Percentiles rank a stretch among this genome's conserved stretches.
phyloP scores from a whole-genome alignment of 306 rosid genomes.

The Castanea sativa region DNA sequence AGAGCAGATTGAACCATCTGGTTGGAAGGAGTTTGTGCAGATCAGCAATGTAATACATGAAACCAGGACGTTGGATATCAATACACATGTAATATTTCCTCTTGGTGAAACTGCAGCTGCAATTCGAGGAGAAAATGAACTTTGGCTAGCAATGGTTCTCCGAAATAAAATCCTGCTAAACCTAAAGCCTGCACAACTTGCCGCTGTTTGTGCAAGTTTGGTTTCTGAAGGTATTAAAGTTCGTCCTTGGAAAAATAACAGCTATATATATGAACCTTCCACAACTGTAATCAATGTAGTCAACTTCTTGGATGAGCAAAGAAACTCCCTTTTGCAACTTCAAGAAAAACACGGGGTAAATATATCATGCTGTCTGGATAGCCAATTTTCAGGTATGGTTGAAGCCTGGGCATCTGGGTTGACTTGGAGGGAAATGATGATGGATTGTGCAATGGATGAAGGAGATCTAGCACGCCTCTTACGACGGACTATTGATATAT shows the following conservation, averaged over 20 bases:
- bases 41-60: constrained; percentile 93
- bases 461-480: constrained; percentile 96
- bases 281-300: constrained; percentile 49
- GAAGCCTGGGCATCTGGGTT: constrained; percentile 99
- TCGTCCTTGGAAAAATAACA: constrained; percentile 77
- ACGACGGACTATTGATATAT: constrained; percentile 76
- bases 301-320: constrained; percentile 59
- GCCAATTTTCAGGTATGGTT: constrained; percentile 93
- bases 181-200: constrained; percentile 79
- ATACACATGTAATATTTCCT: constrained; percentile 67
- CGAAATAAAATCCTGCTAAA: constrained; percentile 65
- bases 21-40: constrained; percentile 98
- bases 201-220: constrained; percentile 77
- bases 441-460: constrained; percentile 99
- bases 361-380: constrained; percentile 69
- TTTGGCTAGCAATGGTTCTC: constrained; percentile 96
- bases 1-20: constrained; percentile 95
- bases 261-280: constrained; percentile 70
- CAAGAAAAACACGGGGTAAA: constrained; percentile 82
- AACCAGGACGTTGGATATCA: constrained; percentile 73
- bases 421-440: constrained; percentile 95
- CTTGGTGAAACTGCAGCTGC: constrained; percentile 94
- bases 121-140: constrained; percentile 95
- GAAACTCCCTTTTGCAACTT: constrained; percentile 44
- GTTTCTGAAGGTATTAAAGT: constrained; percentile 92